phyloP scores from a whole-genome alignment of 345 rosid species.

The Bruguiera sexangula region DNA sequence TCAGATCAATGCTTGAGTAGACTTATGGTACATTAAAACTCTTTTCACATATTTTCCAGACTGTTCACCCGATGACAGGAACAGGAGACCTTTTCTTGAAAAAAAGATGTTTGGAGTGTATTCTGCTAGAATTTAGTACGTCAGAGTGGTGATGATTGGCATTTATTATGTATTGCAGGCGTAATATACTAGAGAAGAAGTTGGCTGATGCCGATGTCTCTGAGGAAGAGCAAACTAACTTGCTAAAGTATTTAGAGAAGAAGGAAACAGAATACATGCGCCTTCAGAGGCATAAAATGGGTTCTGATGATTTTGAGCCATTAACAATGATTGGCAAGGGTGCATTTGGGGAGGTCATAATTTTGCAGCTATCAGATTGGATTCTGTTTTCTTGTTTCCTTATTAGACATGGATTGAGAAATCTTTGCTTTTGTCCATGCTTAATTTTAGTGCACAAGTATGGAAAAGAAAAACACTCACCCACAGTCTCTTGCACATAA shows the following conservation, averaged over 20 bases:
- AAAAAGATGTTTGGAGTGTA: neutral
- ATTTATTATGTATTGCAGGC: conserved; percentile 49
- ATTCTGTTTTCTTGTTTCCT: neutral
- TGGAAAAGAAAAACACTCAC: neutral
- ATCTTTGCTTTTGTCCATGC: neutral
- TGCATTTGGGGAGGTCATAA: conserved; percentile 91
- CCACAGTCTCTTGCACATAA: neutral
- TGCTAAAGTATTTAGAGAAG: conserved; percentile 81
- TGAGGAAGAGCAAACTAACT: conserved; percentile 88
- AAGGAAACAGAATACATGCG: conserved; percentile 98
- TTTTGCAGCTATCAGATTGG: conserved; percentile 10
- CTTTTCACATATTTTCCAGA: neutral
- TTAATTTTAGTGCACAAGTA: neutral
- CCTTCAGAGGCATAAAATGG: conserved; percentile 96
- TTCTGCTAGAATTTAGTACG: neutral
- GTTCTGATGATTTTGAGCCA: conserved; percentile 96
- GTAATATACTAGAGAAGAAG: conserved; percentile 83
- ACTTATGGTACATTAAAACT: neutral
- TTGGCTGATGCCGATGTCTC: conserved; percentile 97
- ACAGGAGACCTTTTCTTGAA: neutral
- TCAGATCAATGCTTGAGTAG: neutral
- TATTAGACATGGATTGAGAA: neutral
- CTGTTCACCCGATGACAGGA: neutral
- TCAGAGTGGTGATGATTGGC: neutral
- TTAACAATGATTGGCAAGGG: conserved; percentile 99